Conservation (phyloP, 352 stramenopile species). For the Phytophthora kernoviae region DNA sequence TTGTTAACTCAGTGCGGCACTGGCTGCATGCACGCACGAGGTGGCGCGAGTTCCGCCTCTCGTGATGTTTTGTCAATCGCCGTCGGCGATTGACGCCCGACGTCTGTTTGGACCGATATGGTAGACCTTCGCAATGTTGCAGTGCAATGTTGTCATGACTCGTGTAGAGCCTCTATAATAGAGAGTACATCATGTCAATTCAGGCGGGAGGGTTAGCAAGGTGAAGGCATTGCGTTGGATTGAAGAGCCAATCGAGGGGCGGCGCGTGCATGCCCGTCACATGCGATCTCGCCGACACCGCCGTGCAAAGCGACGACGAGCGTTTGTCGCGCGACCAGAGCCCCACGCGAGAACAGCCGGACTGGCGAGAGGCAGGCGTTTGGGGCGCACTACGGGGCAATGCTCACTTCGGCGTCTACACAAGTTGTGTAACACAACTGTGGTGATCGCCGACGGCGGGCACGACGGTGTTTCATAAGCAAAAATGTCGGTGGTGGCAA, state of each 20-base stretch:
- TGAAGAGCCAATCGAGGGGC: too few species aligned
- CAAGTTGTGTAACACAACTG: background rate
- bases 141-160: slow-evolving; percentile 4
- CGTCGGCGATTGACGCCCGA: slow-evolving; percentile 1
- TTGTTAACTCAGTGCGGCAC: slow-evolving; percentile 15
- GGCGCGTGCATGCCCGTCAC: too few species aligned
- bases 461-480: background rate
- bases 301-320: background rate
- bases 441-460: background rate
- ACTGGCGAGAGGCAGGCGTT: background rate
- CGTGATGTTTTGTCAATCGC: slow-evolving; percentile 17
- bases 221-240: background rate
- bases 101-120: slow-evolving; percentile 12
- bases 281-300: too few species aligned
- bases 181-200: background rate
- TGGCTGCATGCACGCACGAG: slow-evolving; percentile 10
- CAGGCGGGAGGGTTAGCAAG: background rate
- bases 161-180: too few species aligned
- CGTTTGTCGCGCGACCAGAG: background rate
- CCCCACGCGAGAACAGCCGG: background rate
- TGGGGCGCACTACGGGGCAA: background rate
- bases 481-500: too few species aligned
- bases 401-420: background rate
- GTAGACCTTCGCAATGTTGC: too few species aligned
- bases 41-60: slow-evolving; percentile 30